phyloP scores from a whole-genome alignment of 139 green algal genomes.

The Nannochloris sp. region DNA sequence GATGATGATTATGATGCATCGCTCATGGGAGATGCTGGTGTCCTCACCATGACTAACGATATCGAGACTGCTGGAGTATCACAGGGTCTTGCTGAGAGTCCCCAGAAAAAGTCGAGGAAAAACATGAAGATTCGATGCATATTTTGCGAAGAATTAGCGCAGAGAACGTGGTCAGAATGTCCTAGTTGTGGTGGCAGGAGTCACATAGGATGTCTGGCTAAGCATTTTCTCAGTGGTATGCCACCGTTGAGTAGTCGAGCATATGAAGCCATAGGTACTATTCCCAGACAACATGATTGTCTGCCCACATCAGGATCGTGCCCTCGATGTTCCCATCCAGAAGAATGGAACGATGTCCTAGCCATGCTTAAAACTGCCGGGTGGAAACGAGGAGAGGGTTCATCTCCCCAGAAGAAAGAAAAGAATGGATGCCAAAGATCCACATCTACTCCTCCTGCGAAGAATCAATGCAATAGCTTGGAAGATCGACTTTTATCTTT shows the following conservation, averaged over 20 bases:
- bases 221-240: slow-evolving; percentile 20
- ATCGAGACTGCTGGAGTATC: neutral
- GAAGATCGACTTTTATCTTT: too few species aligned
- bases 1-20: too few species aligned
- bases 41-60: neutral
- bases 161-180: slow-evolving; percentile 33
- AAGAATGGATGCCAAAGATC: too few species aligned
- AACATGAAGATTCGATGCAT: slow-evolving; percentile 14
- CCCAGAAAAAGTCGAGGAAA: neutral
- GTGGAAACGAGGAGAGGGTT: slow-evolving; percentile 14
- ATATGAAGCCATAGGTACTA: neutral
- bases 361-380: slow-evolving; percentile 22
- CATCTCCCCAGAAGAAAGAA: too few species aligned
- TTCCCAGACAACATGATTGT: neutral
- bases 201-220: slow-evolving; percentile 46
- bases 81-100: neutral
- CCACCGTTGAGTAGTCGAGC: neutral
- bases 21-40: neutral
- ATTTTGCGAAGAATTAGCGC: slow-evolving; percentile 27
- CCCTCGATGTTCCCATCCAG: slow-evolving; percentile 19
- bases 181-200: slow-evolving; percentile 18
- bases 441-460: too few species aligned
- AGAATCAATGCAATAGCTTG: too few species aligned
- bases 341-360: slow-evolving; percentile 29
- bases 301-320: slow-evolving; percentile 25